Evolutionary conservation across 768 basidiomycete genomes (phyloP).

Genomic region (Tricholoma sp.): DNA sequence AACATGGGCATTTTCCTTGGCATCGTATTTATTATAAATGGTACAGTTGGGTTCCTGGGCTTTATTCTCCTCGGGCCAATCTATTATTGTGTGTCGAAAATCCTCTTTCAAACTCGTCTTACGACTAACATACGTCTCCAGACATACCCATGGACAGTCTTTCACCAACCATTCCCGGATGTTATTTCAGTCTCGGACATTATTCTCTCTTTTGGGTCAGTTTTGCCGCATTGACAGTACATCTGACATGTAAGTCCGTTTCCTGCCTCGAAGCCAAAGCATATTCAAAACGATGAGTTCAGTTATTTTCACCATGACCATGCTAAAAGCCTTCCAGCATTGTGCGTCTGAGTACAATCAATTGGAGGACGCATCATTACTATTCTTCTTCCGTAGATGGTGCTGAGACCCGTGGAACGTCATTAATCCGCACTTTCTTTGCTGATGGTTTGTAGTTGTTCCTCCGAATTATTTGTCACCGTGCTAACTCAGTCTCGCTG

Average conservation of each 20-base stretch:
- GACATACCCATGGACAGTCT: not conserved
- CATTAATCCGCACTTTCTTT: not conserved
- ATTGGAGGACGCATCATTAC: not conserved
- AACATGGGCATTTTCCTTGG: not conserved
- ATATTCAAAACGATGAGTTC: not conserved
- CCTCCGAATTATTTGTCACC: not conserved
- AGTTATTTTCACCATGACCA: slow-evolving; percentile 2
- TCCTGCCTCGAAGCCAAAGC: not conserved
- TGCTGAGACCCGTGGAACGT: not conserved
- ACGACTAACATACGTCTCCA: not conserved
- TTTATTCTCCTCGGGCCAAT: not conserved
- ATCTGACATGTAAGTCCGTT: not conserved
- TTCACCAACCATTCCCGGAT: not conserved
- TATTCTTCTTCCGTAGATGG: not conserved
- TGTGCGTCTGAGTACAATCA: not conserved
- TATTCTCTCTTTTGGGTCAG: not conserved
- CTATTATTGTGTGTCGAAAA: not conserved
- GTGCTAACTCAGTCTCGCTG: not conserved
- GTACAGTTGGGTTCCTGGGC: not conserved
- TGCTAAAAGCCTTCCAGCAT: not conserved
- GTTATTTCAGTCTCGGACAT: not conserved
- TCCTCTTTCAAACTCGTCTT: not conserved
- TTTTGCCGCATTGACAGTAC: not conserved
- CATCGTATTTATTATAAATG: not conserved
- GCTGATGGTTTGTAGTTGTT: not conserved